Evolutionary conservation across 1,139 yeast species (phyloP).

Genomic region (Nakaseomyces kungkrabaensis): DNA sequence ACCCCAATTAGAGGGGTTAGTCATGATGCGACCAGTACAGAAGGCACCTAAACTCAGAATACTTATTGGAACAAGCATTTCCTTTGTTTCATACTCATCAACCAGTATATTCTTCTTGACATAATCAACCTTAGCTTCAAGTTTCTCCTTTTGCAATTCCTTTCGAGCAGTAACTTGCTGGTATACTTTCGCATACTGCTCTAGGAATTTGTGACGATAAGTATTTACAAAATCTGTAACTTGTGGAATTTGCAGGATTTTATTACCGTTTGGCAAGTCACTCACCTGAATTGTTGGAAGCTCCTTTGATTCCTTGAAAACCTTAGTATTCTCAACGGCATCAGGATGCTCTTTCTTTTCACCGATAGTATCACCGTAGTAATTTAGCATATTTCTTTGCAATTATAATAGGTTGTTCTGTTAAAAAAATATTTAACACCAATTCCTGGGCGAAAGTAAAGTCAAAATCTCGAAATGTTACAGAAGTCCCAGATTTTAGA

Average conservation of each 20-base stretch:
- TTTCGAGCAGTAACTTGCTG: background rate
- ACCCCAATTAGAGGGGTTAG: slow-evolving; percentile 21
- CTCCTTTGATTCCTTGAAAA: background rate
- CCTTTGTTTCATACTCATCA: slow-evolving; percentile 14
- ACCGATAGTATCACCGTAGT: slow-evolving; percentile 1
- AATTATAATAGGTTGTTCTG: too few relatives aligned
- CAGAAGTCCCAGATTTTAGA: too few relatives aligned
- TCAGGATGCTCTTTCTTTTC: background rate
- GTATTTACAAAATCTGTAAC: background rate
- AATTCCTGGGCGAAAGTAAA: too few relatives aligned
- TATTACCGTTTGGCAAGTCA: slow-evolving; percentile 21
- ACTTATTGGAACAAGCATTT: slow-evolving; percentile 18
- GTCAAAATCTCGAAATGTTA: too few relatives aligned
- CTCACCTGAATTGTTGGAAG: slow-evolving; percentile 4
- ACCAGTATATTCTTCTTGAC: slow-evolving; percentile 15
- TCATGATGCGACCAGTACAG: slow-evolving; percentile 20
- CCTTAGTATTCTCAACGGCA: background rate
- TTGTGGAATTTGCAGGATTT: slow-evolving; percentile 8
- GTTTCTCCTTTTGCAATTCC: slow-evolving; percentile 12
- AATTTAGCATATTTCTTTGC: background rate
- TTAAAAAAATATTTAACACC: too few relatives aligned
- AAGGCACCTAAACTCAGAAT: slow-evolving; percentile 20
- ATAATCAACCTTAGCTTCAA: slow-evolving; percentile 14
- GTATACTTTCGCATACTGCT: background rate
- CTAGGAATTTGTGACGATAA: background rate